Conservation (phyloP, 305 asterid genomes). For the Stenogyne calaminthoides region DNA sequence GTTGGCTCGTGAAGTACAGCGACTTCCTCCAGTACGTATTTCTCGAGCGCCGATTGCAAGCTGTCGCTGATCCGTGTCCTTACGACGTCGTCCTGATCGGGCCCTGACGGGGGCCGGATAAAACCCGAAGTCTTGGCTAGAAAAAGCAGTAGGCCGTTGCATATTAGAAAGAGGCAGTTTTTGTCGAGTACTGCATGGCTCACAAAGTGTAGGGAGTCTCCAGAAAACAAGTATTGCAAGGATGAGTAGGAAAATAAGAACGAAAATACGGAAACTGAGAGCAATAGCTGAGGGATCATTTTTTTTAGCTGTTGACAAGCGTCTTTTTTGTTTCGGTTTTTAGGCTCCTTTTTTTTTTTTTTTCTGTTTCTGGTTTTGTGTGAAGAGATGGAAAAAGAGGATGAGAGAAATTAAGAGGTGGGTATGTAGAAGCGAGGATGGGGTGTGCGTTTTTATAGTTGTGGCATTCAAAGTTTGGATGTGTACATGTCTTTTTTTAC, state of each 20-base stretch:
- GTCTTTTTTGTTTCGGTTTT: neutral
- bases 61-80: conserved; percentile 7
- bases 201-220: conserved; percentile 29
- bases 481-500: neutral
- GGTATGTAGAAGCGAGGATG: neutral
- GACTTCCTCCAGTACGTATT: neutral
- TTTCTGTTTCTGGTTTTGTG: neutral
- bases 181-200: conserved; percentile 48
- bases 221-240: conserved; percentile 29
- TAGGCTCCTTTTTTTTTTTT: neutral
- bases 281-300: conserved; percentile 40
- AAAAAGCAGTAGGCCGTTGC: conserved; percentile 58
- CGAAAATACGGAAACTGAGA: conserved; percentile 51
- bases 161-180: conserved; percentile 53
- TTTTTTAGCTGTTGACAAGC: conserved; percentile 20
- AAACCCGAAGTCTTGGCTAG: conserved; percentile 48
- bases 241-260: conserved; percentile 36
- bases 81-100: conserved; percentile 33
- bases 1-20: too few relatives aligned
- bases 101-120: conserved; percentile 22
- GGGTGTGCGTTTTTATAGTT: conserved; percentile 8
- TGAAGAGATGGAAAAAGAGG: neutral
- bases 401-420: neutral
- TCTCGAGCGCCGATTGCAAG: neutral
- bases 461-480: neutral